These are phyloP conservation scores for Aspergillus incahuasiensis DNA, from an alignment of 495 filamentous ascomycete species.

Conservation along the genomic window DNA sequence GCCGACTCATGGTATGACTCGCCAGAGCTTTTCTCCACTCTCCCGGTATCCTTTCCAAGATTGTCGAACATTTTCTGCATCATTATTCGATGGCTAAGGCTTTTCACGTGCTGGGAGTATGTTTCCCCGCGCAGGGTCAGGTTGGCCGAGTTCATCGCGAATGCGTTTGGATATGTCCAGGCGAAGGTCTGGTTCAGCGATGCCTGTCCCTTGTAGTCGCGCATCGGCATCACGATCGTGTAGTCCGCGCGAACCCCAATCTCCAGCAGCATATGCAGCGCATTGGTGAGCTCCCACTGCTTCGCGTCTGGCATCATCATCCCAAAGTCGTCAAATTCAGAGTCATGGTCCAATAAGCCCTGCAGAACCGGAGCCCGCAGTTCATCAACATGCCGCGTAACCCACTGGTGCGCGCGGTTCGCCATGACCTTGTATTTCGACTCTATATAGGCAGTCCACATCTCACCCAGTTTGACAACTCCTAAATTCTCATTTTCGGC, in stretches of 20 bases:
- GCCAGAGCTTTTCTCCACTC: background rate
- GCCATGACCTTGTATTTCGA: slow-evolving; percentile 24
- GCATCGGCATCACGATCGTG: slow-evolving; percentile 22
- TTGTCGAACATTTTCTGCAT: background rate
- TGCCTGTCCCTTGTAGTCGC: slow-evolving; percentile 24
- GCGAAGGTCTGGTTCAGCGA: no score
- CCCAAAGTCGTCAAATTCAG: background rate
- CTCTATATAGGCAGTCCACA: slow-evolving; percentile 28
- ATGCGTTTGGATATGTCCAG: slow-evolving; percentile 7
- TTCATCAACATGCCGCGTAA: slow-evolving; percentile 18
- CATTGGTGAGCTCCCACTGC: slow-evolving; percentile 22
- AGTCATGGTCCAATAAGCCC: background rate
- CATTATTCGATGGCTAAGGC: background rate
- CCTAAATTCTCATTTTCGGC: slow-evolving; percentile 7
- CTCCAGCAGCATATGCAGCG: slow-evolving; percentile 22
- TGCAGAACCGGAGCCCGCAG: slow-evolving; percentile 20
- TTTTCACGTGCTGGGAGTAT: slow-evolving; percentile 14
- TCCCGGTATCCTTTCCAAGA: background rate
- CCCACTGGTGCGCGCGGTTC: slow-evolving; percentile 28
- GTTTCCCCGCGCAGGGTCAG: slow-evolving; percentile 1
- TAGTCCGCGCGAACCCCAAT: slow-evolving; percentile 20
- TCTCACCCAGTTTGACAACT: slow-evolving; percentile 19
- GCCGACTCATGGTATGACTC: slow-evolving; percentile 4
- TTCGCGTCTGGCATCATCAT: no score
- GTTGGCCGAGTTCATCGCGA: background rate